Base-by-base conservation (phyloP, 345 rosid species). In the Populus alba region DNA sequence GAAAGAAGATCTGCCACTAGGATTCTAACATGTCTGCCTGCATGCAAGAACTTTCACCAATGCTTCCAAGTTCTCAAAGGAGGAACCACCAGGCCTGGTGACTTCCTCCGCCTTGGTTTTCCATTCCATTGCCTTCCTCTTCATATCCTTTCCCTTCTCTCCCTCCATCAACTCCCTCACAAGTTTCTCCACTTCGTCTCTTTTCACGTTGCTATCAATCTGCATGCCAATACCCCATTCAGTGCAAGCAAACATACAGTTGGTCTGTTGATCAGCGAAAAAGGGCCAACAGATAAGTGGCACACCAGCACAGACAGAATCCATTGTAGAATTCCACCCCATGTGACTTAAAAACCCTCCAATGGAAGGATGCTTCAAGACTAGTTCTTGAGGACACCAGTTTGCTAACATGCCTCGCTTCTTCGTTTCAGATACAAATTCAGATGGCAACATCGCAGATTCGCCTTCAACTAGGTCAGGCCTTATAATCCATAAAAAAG, bases 241-340 rank as follows among this genome's bases (percentile, higher is more conserved):
- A 4, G 11, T 39, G 37, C 77, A 74, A 41, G 70, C 70, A 74
- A 62, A 74, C 70, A 55, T 43, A 15, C 59, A 74, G 38, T 74
- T 74, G 1, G 59, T 74, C 6, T 27, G 67, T 31, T 73, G 76
- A 29, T 73, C 76, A 1, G 51, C 13, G 29, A 38, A 23, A 59
- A 35, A 35, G 0, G 77, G 77, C 70, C 77, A 74, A 11, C 77
- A 74, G 8, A 74, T 5, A 27, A 63, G 9, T 10, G 70, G 59
- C 57, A 74, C 77, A 0, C 70, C 77, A 8, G 5, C 37, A 2
- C 45, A 10, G 51, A 63, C 25, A 74, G 1, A 15, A 59, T 74
- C 20, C 63, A 74, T 27, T 8, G 70, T 74, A 1, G 77, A 74
- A 41, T 65, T 65, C 77, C 77, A 74, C 7, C 77, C 77, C 70